Evolutionary conservation across 192 early-diverging fungal genomes (phyloP).

Genomic region (Backusella mclennaniae): DNA sequence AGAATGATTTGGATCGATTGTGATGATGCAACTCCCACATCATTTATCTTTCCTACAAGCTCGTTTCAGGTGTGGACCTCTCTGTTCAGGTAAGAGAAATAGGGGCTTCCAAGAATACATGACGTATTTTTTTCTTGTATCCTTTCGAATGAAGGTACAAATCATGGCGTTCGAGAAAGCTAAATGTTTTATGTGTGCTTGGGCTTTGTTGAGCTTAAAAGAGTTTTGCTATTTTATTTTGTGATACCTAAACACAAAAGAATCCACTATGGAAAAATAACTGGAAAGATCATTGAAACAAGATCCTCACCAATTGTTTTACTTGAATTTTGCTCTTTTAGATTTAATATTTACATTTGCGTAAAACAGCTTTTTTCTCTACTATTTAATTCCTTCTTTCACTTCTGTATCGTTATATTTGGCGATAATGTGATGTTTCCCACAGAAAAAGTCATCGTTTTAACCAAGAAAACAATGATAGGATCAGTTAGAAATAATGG

Average conservation of each 20-base stretch:
- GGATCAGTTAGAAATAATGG: background rate
- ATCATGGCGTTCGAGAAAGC: background rate
- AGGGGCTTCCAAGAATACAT: no score
- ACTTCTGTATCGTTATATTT: background rate
- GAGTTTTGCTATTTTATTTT: background rate
- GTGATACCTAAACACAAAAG: background rate
- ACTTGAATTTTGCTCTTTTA: background rate
- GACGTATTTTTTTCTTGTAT: no score
- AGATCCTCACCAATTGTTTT: background rate
- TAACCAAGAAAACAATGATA: background rate
- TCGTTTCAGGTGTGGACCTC: background rate
- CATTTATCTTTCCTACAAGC: background rate
- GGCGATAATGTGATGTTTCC: background rate
- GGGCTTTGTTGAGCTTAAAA: background rate
- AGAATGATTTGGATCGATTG: background rate
- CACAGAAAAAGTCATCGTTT: background rate
- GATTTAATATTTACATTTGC: background rate
- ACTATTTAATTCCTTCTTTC: background rate
- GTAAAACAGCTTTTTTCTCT: background rate
- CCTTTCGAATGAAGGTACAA: no score
- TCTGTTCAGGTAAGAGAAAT: background rate
- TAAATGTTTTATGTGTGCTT: background rate
- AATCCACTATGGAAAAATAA: background rate
- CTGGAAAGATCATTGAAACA: background rate
- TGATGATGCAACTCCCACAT: background rate